phyloP scores from a whole-genome alignment of 768 basidiomycete genomes.

The Lactifluus rugatus region DNA sequence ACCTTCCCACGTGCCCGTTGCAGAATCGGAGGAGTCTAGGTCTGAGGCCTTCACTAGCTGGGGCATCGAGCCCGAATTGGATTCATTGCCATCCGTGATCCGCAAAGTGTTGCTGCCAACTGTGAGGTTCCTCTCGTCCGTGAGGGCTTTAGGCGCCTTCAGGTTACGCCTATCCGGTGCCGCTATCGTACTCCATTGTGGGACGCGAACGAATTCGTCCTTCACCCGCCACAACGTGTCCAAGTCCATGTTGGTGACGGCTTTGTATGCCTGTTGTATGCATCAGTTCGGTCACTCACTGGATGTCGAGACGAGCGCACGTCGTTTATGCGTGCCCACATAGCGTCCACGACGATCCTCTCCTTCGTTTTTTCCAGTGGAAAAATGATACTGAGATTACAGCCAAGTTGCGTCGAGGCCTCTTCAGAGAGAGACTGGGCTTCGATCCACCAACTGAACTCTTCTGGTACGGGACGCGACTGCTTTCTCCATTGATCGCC shows the following conservation, averaged over 20 bases:
- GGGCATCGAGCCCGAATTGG: conserved; percentile 53
- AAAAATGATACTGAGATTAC: conserved; percentile 45
- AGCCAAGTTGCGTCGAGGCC: conserved; percentile 42
- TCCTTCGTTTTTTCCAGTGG: conserved; percentile 51
- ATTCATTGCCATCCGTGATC: conserved; percentile 40
- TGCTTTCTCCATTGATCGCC: conserved; percentile 43
- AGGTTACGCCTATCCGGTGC: conserved; percentile 23
- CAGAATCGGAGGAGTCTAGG: conserved; percentile 37
- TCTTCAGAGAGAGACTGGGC: conserved; percentile 53
- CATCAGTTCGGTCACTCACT: conserved; percentile 2
- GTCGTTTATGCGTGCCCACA: conserved; percentile 57
- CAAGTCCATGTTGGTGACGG: conserved; percentile 4
- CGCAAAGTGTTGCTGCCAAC: conserved; percentile 29
- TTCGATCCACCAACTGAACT: conserved; percentile 57
- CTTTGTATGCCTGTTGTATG: conserved; percentile 7
- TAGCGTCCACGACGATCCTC: conserved; percentile 38
- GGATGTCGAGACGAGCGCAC: conserved; percentile 30
- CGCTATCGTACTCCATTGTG: conserved; percentile 24
- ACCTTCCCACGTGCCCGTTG: conserved; percentile 27
- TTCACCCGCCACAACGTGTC: conserved; percentile 14
- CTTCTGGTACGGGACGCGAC: conserved; percentile 45
- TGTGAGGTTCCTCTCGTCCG: neutral
- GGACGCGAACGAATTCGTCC: conserved; percentile 12
- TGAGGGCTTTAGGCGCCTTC: conserved; percentile 13
- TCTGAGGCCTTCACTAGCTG: conserved; percentile 56